These are phyloP conservation scores for Pulchroboletus neoregius DNA, from an alignment of 1,284 basidiomycete species.

Conservation along the genomic window DNA sequence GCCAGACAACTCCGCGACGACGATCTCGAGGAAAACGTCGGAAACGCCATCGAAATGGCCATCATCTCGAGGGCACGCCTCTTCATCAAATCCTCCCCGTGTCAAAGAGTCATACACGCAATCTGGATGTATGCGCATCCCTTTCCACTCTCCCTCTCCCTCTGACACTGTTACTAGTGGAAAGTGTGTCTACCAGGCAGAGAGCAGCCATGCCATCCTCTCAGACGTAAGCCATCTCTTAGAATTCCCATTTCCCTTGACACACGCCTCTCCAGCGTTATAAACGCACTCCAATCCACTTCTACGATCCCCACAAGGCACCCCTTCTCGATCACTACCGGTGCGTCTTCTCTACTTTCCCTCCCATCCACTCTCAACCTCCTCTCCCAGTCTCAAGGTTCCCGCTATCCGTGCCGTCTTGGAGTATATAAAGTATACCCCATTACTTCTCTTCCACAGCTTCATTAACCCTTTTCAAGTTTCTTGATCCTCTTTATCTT, in stretches of 20 bases:
- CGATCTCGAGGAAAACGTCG: slow-evolving; percentile 73
- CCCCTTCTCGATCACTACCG: slow-evolving; percentile 91
- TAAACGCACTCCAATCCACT: slow-evolving; percentile 87
- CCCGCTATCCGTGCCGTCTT: slow-evolving; percentile 86
- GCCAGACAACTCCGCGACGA: slow-evolving; percentile 71
- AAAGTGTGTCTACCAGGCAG: slow-evolving; percentile 84
- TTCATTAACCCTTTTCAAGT: slow-evolving; percentile 54
- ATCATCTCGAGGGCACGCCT: slow-evolving; percentile 80
- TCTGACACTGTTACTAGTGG: slow-evolving; percentile 47
- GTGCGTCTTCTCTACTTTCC: slow-evolving; percentile 36
- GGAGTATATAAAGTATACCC: slow-evolving; percentile 74
- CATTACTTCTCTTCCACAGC: slow-evolving; percentile 42
- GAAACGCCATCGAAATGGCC: slow-evolving; percentile 89
- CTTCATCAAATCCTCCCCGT: slow-evolving; percentile 83
- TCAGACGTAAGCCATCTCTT: slow-evolving; percentile 60
- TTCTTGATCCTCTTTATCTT: slow-evolving; percentile 82
- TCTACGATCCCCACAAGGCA: slow-evolving; percentile 91
- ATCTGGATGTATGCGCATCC: slow-evolving; percentile 62
- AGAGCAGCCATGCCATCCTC: slow-evolving; percentile 81
- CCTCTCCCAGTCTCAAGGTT: slow-evolving; percentile 74
- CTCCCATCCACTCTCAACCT: not conserved
- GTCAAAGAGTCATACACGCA: slow-evolving; percentile 82
- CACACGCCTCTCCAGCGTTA: slow-evolving; percentile 61
- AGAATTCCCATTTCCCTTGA: not conserved
- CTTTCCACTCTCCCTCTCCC: not conserved